Evolutionary conservation across 2,329 filamentous ascomycete species (phyloP).

Genomic region (Aspergillus spinulosporus): DNA sequence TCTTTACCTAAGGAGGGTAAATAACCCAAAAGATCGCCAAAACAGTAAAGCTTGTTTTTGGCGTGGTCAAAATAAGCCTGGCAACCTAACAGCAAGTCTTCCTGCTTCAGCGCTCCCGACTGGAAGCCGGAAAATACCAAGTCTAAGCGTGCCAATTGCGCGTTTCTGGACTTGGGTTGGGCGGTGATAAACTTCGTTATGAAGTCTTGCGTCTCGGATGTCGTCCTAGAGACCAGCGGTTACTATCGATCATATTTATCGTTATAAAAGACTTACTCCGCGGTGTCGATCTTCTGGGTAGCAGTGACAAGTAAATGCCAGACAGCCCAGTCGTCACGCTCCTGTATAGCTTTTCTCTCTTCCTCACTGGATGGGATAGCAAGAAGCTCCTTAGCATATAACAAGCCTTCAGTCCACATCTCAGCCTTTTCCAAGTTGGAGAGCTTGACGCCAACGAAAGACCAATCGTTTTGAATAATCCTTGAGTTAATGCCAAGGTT

Average conservation of each 20-base stretch:
- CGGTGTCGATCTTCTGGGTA: slow-evolving; percentile 31
- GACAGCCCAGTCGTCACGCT: slow-evolving; percentile 48
- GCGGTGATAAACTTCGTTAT: slow-evolving; percentile 37
- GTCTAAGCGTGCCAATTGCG: slow-evolving; percentile 41
- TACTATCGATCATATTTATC: neutral
- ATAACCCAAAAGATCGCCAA: slow-evolving; percentile 45
- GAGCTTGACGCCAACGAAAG: slow-evolving; percentile 42
- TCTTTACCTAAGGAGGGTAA: slow-evolving; percentile 32
- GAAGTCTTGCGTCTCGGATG: slow-evolving; percentile 33
- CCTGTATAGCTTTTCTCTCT: slow-evolving; percentile 33
- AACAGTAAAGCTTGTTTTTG: slow-evolving; percentile 47
- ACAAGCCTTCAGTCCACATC: slow-evolving; percentile 41
- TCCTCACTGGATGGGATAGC: slow-evolving; percentile 34
- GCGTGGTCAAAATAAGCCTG: slow-evolving; percentile 44
- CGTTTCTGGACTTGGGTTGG: slow-evolving; percentile 45
- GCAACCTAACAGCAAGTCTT: slow-evolving; percentile 40
- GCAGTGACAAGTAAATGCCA: slow-evolving; percentile 47
- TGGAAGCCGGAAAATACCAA: slow-evolving; percentile 29
- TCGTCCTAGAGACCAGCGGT: slow-evolving; percentile 29
- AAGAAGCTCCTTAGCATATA: slow-evolving; percentile 40
- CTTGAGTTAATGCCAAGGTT: slow-evolving; percentile 44
- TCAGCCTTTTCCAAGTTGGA: slow-evolving; percentile 38
- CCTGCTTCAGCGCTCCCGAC: slow-evolving; percentile 26
- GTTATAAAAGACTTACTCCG: slow-evolving; percentile 35
- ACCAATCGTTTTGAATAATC: slow-evolving; percentile 47